Evolutionary conservation across 768 basidiomycete species (phyloP).

Genomic region (Phaeolepiota aurea): DNA sequence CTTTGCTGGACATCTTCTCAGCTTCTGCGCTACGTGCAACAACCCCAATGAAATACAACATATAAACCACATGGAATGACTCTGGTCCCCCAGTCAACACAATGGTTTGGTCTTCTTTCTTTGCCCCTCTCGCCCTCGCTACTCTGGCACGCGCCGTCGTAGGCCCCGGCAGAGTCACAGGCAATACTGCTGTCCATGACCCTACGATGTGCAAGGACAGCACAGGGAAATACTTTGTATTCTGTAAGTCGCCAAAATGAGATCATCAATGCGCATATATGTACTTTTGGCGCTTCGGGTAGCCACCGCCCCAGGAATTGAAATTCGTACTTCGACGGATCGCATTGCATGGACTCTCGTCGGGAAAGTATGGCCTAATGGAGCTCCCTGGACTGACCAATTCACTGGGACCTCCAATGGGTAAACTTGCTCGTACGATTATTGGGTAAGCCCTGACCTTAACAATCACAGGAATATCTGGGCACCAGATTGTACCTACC

Average conservation of each 20-base stretch:
- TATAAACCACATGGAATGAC: too few relatives aligned
- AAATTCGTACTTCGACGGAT: constrained; percentile 42
- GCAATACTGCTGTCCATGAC: constrained; percentile 36
- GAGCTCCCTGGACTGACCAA: constrained; percentile 39
- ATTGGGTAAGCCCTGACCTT: too few relatives aligned
- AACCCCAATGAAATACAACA: too few relatives aligned
- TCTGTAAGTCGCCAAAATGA: constrained; percentile 25
- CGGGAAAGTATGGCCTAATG: constrained; percentile 41
- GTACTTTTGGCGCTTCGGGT: background rate
- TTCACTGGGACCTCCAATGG: constrained; percentile 42
- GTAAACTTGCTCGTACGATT: too few relatives aligned
- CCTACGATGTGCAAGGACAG: constrained; percentile 43
- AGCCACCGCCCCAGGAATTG: constrained; percentile 38
- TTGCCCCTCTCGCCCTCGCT: constrained; percentile 9
- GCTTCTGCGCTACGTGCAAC: too few relatives aligned
- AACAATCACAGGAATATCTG: constrained; percentile 25
- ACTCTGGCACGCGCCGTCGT: constrained; percentile 17
- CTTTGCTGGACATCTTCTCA: too few relatives aligned
- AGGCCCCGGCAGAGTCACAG: constrained; percentile 28
- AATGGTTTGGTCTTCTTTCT: constrained; percentile 3
- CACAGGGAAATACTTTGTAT: constrained; percentile 36
- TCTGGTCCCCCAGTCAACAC: too few relatives aligned
- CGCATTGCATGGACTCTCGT: constrained; percentile 35
- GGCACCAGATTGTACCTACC: constrained; percentile 28
- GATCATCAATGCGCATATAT: background rate